phyloP scores from a whole-genome alignment of 1,284 basidiomycete genomes.

The Ganoderma multipileum region DNA sequence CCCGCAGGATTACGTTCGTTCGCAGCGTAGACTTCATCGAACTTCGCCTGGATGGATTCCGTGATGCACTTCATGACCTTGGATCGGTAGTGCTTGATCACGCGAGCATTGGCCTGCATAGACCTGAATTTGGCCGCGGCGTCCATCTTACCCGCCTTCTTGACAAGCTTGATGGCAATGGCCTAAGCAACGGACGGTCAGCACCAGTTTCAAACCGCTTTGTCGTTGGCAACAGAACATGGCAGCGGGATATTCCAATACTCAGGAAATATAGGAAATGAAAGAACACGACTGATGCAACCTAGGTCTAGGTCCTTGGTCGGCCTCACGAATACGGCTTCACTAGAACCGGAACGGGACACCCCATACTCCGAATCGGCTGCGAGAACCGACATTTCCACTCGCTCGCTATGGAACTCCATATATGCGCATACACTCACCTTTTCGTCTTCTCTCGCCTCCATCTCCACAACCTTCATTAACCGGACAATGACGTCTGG shows the following conservation, averaged over 20 bases:
- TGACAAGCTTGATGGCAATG: conserved; percentile 91
- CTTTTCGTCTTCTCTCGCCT: conserved; percentile 95
- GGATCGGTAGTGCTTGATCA: conserved; percentile 95
- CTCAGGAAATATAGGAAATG: no score
- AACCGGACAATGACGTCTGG: conserved; percentile 89
- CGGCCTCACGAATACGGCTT: no score
- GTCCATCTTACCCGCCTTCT: conserved; percentile 89
- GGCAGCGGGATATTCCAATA: no score
- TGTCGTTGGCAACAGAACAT: neutral
- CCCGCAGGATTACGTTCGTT: conserved; percentile 69
- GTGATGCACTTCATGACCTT: conserved; percentile 88
- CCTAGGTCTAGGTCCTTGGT: no score
- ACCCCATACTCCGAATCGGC: no score
- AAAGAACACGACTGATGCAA: no score
- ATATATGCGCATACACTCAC: conserved; percentile 47
- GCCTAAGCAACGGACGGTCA: conserved; percentile 56
- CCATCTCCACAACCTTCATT: conserved; percentile 93
- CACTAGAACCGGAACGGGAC: no score
- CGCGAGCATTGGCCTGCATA: conserved; percentile 90
- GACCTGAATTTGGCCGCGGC: conserved; percentile 91
- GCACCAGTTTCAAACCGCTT: neutral
- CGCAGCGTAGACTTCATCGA: conserved; percentile 73
- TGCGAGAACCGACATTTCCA: no score
- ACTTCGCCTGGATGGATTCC: conserved; percentile 78
- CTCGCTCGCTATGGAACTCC: neutral